Evolutionary conservation across 306 rosid species (phyloP).

Genomic region (Quercus mongolica): DNA sequence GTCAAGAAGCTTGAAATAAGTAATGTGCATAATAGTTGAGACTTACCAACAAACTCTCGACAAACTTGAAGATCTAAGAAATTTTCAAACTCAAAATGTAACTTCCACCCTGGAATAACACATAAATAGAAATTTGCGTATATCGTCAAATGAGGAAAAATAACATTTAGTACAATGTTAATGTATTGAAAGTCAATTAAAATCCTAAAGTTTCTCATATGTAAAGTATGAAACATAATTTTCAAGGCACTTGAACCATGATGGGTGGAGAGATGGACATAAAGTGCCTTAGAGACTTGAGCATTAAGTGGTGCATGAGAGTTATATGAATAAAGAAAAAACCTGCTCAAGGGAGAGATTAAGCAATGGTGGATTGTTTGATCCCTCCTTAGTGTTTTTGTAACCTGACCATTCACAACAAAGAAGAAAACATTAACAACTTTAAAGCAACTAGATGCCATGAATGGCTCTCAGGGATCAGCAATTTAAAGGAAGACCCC

Average conservation of each 20-base stretch:
- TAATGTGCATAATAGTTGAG: not conserved
- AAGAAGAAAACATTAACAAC: not conserved
- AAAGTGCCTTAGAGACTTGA: not conserved
- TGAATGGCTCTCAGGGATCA: not conserved
- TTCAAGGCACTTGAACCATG: not conserved
- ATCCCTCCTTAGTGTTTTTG: constrained; percentile 82
- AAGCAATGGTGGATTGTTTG: constrained; percentile 87
- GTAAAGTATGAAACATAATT: not conserved
- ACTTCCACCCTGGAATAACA: constrained; percentile 64
- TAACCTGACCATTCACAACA: constrained; percentile 47
- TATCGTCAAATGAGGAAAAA: not conserved
- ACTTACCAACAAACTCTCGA: constrained; percentile 83
- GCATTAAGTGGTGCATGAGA: constrained; percentile 5
- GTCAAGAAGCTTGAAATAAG: not conserved
- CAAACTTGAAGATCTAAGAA: constrained; percentile 77
- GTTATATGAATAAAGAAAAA: constrained; percentile 6
- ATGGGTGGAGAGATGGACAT: not conserved
- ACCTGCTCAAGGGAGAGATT: constrained; percentile 74
- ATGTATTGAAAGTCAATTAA: not conserved
- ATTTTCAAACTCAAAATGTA: constrained; percentile 78
- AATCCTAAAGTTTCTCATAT: not conserved
- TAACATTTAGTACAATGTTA: not conserved
- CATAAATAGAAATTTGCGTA: not conserved
- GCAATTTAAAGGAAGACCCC: not conserved
- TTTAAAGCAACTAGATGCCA: not conserved